Conservation (phyloP, 768 basidiomycete genomes). For the Boletus reticulatus region DNA sequence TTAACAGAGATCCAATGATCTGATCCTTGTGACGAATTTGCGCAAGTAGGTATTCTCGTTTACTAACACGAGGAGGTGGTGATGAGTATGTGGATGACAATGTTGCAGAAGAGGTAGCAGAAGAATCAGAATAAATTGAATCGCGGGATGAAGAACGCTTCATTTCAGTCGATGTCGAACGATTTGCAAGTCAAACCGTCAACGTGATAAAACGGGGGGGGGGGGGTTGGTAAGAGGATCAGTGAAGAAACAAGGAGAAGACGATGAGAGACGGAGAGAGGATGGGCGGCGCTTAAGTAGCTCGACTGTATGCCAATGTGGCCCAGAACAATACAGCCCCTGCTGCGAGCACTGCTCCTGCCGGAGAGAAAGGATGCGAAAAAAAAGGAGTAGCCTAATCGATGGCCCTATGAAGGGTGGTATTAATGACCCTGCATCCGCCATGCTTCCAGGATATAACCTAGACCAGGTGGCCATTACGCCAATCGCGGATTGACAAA, state of each 20-base stretch:
- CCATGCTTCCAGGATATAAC: constrained; percentile 12
- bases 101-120: constrained; percentile 36
- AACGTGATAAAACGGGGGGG: not conserved
- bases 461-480: constrained; percentile 6
- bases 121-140: constrained; percentile 22
- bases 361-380: constrained; percentile 11
- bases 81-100: constrained; percentile 34
- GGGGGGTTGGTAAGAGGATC: not conserved
- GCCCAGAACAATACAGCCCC: constrained; percentile 3
- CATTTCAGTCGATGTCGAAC: constrained; percentile 3
- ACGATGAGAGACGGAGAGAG: not conserved
- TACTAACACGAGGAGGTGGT: constrained; percentile 46
- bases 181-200: not conserved
- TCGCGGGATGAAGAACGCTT: constrained; percentile 17
- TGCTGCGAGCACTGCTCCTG: constrained; percentile 13
- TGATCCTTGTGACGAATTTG: constrained; percentile 87
- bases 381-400: not conserved
- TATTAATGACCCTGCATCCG: constrained; percentile 4
- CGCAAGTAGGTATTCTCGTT: constrained; percentile 82
- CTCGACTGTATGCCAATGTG: not conserved
- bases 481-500: constrained; percentile 15
- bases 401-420: not conserved
- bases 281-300: constrained; percentile 20
- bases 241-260: not conserved
- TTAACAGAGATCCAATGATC: constrained; percentile 81